Percentiles rank a stretch among this genome's conserved stretches.
Conservation (phyloP, 1,139 yeast species). For the Suhomyces anneliseae region DNA sequence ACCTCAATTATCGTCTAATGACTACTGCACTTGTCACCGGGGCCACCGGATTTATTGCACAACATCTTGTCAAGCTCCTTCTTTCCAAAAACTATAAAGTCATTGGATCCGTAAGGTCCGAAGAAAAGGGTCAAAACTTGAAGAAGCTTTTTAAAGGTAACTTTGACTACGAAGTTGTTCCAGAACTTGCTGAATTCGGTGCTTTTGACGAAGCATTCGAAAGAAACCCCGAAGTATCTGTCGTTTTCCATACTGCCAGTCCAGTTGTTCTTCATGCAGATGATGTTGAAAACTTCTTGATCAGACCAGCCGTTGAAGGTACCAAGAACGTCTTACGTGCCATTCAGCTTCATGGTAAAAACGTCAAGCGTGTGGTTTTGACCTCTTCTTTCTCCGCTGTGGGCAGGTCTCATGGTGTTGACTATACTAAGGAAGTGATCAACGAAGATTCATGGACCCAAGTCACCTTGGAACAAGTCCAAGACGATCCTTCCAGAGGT, state of each 20-base stretch:
- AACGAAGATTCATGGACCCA: slow-evolving; percentile 42
- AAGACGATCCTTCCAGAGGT: slow-evolving; percentile 29
- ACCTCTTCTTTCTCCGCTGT: slow-evolving; percentile 25
- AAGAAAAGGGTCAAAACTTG: slow-evolving; percentile 31
- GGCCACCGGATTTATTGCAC: slow-evolving; percentile 42
- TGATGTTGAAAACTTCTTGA: slow-evolving; percentile 17
- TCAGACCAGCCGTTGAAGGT: slow-evolving; percentile 37
- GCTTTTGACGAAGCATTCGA: slow-evolving; percentile 36
- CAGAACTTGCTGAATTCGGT: slow-evolving; percentile 28
- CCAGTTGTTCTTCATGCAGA: slow-evolving; percentile 30
- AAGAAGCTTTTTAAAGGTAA: slow-evolving; percentile 17
- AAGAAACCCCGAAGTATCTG: slow-evolving; percentile 28
- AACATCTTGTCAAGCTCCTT: slow-evolving; percentile 21
- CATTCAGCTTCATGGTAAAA: slow-evolving; percentile 23
- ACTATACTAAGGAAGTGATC: slow-evolving; percentile 14
- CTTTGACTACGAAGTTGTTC: slow-evolving; percentile 30
- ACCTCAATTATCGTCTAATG: too few species aligned
- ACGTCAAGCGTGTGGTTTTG: slow-evolving; percentile 19
- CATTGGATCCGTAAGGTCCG: slow-evolving; percentile 37
- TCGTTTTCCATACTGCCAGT: slow-evolving; percentile 43
- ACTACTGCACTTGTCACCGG: slow-evolving; percentile 33
- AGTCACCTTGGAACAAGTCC: slow-evolving; percentile 33
- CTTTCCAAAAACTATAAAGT: slow-evolving; percentile 31
- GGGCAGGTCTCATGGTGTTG: neutral
- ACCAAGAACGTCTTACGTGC: slow-evolving; percentile 32